Conservation (phyloP, 2,329 filamentous ascomycete species). For the Diaporthe ampelina region DNA sequence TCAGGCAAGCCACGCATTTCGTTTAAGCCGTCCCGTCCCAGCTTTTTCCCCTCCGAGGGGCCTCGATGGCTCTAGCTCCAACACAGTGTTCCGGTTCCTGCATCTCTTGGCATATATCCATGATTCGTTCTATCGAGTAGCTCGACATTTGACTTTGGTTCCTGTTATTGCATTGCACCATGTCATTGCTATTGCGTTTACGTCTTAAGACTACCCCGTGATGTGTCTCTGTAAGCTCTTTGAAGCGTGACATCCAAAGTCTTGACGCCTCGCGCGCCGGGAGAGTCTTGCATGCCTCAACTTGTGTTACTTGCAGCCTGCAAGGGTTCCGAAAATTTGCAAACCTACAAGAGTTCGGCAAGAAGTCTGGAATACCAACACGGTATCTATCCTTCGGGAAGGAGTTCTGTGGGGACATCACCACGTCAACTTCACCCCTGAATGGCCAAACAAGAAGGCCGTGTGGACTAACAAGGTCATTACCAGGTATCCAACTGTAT, state of each 20-base stretch:
- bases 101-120: conserved; percentile 10
- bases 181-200: not conserved
- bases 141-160: conserved; percentile 48
- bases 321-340: not conserved
- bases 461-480: not conserved
- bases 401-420: not conserved
- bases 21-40: conserved; percentile 6
- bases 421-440: not conserved
- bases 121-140: conserved; percentile 22
- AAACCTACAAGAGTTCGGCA: not conserved
- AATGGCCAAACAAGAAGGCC: too few relatives aligned
- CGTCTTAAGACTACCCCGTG: not conserved
- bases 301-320: not conserved
- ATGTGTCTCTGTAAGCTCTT: too few relatives aligned
- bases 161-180: conserved; percentile 9
- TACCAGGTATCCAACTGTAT: too few relatives aligned
- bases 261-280: not conserved
- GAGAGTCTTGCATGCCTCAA: not conserved
- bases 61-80: conserved; percentile 1
- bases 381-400: not conserved
- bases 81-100: conserved; percentile 22
- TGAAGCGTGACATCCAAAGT: not conserved
- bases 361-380: too few relatives aligned
- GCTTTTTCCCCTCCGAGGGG: not conserved
- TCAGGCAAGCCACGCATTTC: conserved; percentile 32